Evolutionary conservation across 495 filamentous ascomycete species (phyloP).

Genomic region (Thermothielavioides terrestris): DNA sequence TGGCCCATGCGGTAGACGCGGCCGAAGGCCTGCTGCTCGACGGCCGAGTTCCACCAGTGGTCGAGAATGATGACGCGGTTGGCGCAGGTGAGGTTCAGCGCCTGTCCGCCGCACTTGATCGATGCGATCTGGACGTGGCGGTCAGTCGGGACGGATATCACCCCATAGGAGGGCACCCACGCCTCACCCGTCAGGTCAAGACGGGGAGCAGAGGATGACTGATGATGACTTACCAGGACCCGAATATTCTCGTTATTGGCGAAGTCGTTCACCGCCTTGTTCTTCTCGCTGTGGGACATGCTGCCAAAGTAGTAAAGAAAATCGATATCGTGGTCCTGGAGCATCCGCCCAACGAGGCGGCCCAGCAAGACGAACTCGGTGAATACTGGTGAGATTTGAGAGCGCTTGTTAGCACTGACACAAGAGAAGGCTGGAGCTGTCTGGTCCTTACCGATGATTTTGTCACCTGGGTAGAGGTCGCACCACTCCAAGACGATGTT

Average conservation of each 20-base stretch:
- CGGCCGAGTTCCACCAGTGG: constrained; percentile 49
- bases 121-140: constrained; percentile 39
- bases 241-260: not conserved
- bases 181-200: no score
- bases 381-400: constrained; percentile 25
- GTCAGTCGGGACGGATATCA: no score
- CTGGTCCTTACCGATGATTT: constrained; percentile 21
- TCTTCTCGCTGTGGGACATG: not conserved
- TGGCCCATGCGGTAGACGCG: constrained; percentile 31
- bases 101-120: constrained; percentile 39
- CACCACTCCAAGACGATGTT: constrained; percentile 19
- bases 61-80: constrained; percentile 52
- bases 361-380: constrained; percentile 27
- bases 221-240: no score
- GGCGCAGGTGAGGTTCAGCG: constrained; percentile 47
- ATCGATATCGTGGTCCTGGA: constrained; percentile 16
- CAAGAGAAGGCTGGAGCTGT: no score
- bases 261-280: constrained; percentile 7
- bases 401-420: no score
- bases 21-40: constrained; percentile 29
- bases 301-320: constrained; percentile 23
- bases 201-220: no score
- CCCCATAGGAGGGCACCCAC: no score
- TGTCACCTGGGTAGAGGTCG: constrained; percentile 22
- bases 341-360: constrained; percentile 23